Percentiles rank a stretch among this genome's conserved stretches.
Evolutionary conservation across 2,329 filamentous ascomycete species (phyloP).

Genomic region (Gremmenia infestans): DNA sequence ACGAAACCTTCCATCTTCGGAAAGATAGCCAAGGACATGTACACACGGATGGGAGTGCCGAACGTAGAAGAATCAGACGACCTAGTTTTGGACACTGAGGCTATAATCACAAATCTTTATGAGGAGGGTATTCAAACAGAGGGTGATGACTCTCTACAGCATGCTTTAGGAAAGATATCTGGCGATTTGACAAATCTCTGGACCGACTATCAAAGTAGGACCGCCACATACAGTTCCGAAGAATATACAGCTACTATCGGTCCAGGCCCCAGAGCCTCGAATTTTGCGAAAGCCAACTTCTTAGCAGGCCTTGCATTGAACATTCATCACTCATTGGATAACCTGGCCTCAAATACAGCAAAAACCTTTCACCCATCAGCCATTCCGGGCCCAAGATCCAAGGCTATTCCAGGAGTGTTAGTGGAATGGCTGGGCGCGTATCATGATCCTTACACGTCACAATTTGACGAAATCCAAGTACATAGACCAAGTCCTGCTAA

Average conservation of each 20-base stretch:
- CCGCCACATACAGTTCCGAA: constrained; percentile 43
- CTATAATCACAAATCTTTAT: constrained; percentile 61
- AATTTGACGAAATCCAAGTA: constrained; percentile 59
- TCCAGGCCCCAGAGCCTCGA: constrained; percentile 54
- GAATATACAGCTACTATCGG: constrained; percentile 60
- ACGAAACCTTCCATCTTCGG: constrained; percentile 43
- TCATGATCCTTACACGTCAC: constrained; percentile 66
- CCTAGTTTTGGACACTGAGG: constrained; percentile 71
- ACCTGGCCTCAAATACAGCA: not conserved
- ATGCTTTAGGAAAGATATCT: constrained; percentile 50
- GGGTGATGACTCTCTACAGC: constrained; percentile 52
- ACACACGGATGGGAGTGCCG: constrained; percentile 53
- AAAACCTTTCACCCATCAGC: constrained; percentile 45
- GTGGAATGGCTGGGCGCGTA: constrained; percentile 77
- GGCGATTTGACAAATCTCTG: constrained; percentile 50
- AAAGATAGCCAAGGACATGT: constrained; percentile 66
- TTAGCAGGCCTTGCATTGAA: constrained; percentile 73
- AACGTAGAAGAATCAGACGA: constrained; percentile 63
- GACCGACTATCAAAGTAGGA: constrained; percentile 44
- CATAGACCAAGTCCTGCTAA: constrained; percentile 68
- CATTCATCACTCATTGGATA: constrained; percentile 63
- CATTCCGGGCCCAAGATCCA: constrained; percentile 22
- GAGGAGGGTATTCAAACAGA: constrained; percentile 53
- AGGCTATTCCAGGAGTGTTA: constrained; percentile 68
- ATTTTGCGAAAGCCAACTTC: constrained; percentile 72